Evolutionary conservation across 257 asterid genomes (phyloP).

Genomic region (Salvia splendens): DNA sequence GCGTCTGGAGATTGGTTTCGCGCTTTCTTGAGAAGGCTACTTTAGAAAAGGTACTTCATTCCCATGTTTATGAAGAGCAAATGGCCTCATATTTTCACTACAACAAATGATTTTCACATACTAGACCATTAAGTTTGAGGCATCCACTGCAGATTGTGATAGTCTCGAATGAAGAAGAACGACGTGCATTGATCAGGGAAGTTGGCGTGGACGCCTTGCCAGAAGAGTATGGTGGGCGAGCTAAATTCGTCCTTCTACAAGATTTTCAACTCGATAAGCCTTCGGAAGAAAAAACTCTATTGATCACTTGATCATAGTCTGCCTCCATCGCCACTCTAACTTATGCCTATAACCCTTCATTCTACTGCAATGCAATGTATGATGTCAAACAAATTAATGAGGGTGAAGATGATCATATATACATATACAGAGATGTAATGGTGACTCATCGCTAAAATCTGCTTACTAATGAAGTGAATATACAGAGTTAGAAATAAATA

Average conservation of each 20-base stretch:
- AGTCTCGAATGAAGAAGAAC: slow-evolving; percentile 9
- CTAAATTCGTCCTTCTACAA: slow-evolving; percentile 19
- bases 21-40: slow-evolving; percentile 73
- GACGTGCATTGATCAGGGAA: background rate
- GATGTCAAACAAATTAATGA: background rate
- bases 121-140: background rate
- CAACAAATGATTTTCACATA: background rate
- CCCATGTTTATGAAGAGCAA: no score
- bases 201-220: slow-evolving; percentile 16
- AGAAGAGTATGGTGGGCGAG: slow-evolving; percentile 13
- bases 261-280: slow-evolving; percentile 1
- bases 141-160: slow-evolving; percentile 13
- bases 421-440: no score
- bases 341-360: background rate
- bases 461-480: no score
- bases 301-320: background rate
- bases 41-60: slow-evolving; percentile 52
- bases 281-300: background rate
- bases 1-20: slow-evolving; percentile 66
- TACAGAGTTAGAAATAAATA: no score
- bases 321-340: background rate
- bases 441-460: no score
- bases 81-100: no score
- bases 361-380: background rate
- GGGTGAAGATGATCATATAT: background rate